Evolutionary conservation across 805 yeast species (phyloP), one percentile per base, ranked within the genome.

Genomic region (Saccharomyces mikatae): DNA sequence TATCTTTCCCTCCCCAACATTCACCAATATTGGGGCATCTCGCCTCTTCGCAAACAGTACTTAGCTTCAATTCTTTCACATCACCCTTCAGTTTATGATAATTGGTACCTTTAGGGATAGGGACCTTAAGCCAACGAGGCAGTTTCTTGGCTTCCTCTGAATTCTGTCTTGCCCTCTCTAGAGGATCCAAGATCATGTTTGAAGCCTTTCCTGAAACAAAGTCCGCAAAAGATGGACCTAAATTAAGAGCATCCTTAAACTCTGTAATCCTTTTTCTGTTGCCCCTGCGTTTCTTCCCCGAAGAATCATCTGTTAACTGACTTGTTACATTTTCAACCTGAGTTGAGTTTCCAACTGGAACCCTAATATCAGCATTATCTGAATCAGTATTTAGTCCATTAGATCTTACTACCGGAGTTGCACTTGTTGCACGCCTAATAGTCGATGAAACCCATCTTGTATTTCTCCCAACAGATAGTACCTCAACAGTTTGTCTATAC

Each of bases 1-100:
- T 80, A 63, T 80, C 83, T 64, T 84, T 82, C 30, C 99, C 99
- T 54, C 99, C 98, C 99, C 99, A 94, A 72, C 99, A 94, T 70
- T 94, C 99, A 52, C 98, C 97, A 58, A 94, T 94, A 70, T 94
- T 94, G n/a, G 99, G 99, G 73, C 99, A 94, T 67, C 94, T 86
- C 4, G 99, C 99, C 67, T 94, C 99, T 71, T 94, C 98, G 73
- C 99, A 94, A 30, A 94, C 99, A 0, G 99, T 94, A 41, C 96
- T 86, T 51, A 94, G 75, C 59, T 89, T 89, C 56, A 94, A 75
- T 55, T 96, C 97, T 57, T 89, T 79, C 32, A 94, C 84, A 66
- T 94, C 99, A 49, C 82, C 80, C 67, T 92, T 90, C 61, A 94
- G 76, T 61, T 82, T 84, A 62, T 84, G 84, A 70, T 81, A 94